Percentiles rank a stretch among this genome's conserved stretches.
These are phyloP conservation scores for Discostella stelligeroides DNA, from an alignment of 108 stramenopile genomes.

Conservation along the genomic window DNA sequence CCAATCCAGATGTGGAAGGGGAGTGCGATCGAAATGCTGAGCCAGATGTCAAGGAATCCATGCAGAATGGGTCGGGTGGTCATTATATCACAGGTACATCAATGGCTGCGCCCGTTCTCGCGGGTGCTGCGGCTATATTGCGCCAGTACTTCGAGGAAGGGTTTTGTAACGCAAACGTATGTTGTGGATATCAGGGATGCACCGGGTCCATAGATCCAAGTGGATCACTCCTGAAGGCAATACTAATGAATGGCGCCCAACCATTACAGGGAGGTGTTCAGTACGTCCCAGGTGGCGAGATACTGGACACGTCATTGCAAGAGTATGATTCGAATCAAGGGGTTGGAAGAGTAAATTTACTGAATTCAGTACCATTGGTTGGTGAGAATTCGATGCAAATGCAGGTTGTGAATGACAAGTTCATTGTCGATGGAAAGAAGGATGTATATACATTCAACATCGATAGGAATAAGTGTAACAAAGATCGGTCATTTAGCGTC, in stretches of 20 bases:
- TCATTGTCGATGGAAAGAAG: slow-evolving; percentile 22
- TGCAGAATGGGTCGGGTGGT: slow-evolving; percentile 12
- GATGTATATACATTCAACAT: slow-evolving; percentile 26
- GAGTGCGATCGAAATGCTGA: slow-evolving; percentile 42
- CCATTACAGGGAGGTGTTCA: slow-evolving; percentile 51
- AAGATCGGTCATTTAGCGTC: slow-evolving; percentile 35
- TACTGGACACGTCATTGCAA: slow-evolving; percentile 19
- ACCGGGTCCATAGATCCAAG: slow-evolving; percentile 59
- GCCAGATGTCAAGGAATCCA: slow-evolving; percentile 14
- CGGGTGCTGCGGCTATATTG: slow-evolving; percentile 78
- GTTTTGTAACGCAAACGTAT: slow-evolving; percentile 40
- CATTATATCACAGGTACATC: slow-evolving; percentile 52
- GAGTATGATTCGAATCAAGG: slow-evolving; percentile 61
- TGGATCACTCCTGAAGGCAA: slow-evolving; percentile 75
- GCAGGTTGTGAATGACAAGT: slow-evolving; percentile 34
- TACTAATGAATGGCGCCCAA: slow-evolving; percentile 69
- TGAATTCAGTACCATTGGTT: slow-evolving; percentile 31
- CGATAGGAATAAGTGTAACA: slow-evolving; percentile 25
- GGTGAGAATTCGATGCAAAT: slow-evolving; percentile 36
- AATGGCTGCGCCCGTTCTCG: slow-evolving; percentile 81
- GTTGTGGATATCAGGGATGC: slow-evolving; percentile 55
- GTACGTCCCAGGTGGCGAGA: slow-evolving; percentile 29
- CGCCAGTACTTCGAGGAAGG: slow-evolving; percentile 80
- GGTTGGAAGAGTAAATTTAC: slow-evolving; percentile 52
- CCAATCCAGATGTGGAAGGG: slow-evolving; percentile 32